Base-by-base conservation (phyloP, 1,284 basidiomycete genomes). In the Athelia psychrophila region DNA sequence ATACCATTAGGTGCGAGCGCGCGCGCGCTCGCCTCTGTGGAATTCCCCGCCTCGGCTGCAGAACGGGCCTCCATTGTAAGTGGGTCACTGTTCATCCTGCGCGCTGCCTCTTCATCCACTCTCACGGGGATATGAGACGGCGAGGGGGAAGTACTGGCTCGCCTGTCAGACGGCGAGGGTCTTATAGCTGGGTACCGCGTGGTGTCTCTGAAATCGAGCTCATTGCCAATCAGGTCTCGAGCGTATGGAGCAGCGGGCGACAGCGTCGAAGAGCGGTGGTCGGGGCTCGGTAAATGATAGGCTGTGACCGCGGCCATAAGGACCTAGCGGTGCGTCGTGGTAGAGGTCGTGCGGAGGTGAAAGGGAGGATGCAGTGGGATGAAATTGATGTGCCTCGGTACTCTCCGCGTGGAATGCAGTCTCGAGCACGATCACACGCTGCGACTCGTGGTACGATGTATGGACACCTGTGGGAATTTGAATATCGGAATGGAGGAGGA, bases 191-290 rank as follows among this genome's bases (percentile, higher is more conserved):
- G 83, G 65, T 85, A 84, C 59, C 83, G 75, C 62, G 77, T n/a
- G n/a, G n/a, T 76, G 69, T 84, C 83, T 61, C 76, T 74, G 64
- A 81, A 76, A 66, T 84, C 81, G 57, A 81, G 73, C 53, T 84
- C 83, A 50, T 77, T 70, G 55, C 75, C 63, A 56, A 81, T 74
- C 48, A 87, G 73, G 40, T 76, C 69, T 59, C 74, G 74, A 50
- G 81, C 71, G 67, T 83, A 80, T 45, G 71, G 60, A 35, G 62
- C 58, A 20, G 66, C 61, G 27, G 27, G 27, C 27, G 27, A n/a
- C n/a, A n/a, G n/a, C n/a, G n/a, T n/a, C n/a, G n/a, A 38, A 66
- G 54, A 51, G 64, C 68, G 42, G 70, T 61, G 30, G 60, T 62
- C 30, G 64, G 51, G 53, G 77, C 74, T 42, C n/a, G 38, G 38